Base-by-base conservation (phyloP, 176 grass and related monocot species). In the Aegilops tauschii region DNA sequence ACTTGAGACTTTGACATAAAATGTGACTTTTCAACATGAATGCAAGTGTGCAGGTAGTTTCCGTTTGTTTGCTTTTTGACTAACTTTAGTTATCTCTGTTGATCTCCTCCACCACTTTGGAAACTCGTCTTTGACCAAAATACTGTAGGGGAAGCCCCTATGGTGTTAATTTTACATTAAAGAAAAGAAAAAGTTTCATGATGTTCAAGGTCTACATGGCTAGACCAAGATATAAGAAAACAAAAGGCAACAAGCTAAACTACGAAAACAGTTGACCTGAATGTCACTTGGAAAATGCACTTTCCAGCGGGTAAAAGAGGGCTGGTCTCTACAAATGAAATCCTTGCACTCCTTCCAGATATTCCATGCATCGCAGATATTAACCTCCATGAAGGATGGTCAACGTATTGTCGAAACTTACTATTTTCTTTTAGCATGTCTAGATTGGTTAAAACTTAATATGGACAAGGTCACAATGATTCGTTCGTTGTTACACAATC, bases 391-490 rank as follows among this genome's bases (percentile, higher is more conserved):
- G 56, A 20, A 59, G 20, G 18, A 59, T 21, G 56, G 7, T 59
- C 56, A 59, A 21, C 7, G 21, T 2, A 18, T 64, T 65, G 30
- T 25, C 18, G 6, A 65, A 52, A 82, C 47, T 78, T 12, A 8
- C 23, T 36, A 12, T 69, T 61, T 17, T 32, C 68, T 44, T 76
- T 29, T 76, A 76, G 30, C 45, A 72, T 79, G 20, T 40, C 6
- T 87, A 88, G n/a, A 42, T 20, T 67, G 54, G 42, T 28, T 16
- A 29, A 71, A 71, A 45, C 14, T 84, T 49, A 54, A 50, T 65
- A 66, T 50, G 28, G 8, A 49, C 36, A 44, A 72, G 61, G 27
- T 73, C 72, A 54, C 72, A 50, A 11, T 76, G 25, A 42, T 50
- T 42, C 13, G 21, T 42, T 50, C 25, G 18, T 17, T 50, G 25